phyloP scores from a whole-genome alignment of 176 grass and related monocot species.

The Pontederia paniculata region DNA sequence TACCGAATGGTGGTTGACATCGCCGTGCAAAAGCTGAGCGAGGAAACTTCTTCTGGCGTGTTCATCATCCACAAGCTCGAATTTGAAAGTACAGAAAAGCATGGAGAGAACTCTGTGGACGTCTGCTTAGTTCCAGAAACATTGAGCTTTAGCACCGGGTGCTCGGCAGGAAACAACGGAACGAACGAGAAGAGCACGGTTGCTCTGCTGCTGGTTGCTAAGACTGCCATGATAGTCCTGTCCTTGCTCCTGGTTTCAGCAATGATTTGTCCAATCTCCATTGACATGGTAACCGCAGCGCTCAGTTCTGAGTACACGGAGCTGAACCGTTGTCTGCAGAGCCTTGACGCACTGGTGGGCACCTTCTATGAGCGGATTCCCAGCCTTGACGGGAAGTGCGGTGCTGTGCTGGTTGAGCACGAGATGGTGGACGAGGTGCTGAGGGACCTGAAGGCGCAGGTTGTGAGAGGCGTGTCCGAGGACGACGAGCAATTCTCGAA shows the following conservation, averaged over 20 bases:
- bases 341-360: conserved; percentile 26
- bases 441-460: conserved; percentile 27
- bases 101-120: conserved; percentile 10
- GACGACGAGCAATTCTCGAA: conserved; percentile 22
- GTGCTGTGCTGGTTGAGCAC: conserved; percentile 37
- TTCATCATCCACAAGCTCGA: conserved; percentile 14
- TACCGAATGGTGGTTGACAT: conserved; percentile 71
- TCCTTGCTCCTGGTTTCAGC: conserved; percentile 56
- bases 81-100: not conserved
- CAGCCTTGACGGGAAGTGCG: not conserved
- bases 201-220: conserved; percentile 51
- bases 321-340: conserved; percentile 57
- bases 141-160: conserved; percentile 14
- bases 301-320: conserved; percentile 21
- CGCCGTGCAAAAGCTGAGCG: conserved; percentile 23
- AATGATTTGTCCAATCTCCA: conserved; percentile 25
- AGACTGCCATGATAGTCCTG: conserved; percentile 49
- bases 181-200: conserved; percentile 26
- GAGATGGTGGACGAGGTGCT: conserved; percentile 42
- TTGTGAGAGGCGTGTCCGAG: not conserved
- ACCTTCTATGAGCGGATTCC: conserved; percentile 28
- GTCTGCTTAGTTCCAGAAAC: conserved; percentile 31
- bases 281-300: conserved; percentile 3
- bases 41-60: conserved; percentile 5
- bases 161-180: conserved; percentile 13